Evolutionary conservation across 2,329 filamentous ascomycete genomes (phyloP).

Genomic region (Fusarium sp.): DNA sequence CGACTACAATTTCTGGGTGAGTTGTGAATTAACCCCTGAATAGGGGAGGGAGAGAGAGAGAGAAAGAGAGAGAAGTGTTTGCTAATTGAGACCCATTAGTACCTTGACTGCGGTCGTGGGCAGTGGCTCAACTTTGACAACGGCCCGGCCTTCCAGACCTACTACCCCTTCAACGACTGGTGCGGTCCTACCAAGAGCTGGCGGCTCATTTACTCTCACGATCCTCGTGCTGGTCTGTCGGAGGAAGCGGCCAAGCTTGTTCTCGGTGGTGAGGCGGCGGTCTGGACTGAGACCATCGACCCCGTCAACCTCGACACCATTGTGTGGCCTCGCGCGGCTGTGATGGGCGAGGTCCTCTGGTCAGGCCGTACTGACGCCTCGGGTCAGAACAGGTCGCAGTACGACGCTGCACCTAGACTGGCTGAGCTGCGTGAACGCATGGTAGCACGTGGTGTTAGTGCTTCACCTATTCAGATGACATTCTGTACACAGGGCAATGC

Average conservation of each 20-base stretch:
- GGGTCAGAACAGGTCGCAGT: constrained; percentile 78
- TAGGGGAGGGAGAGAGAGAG: no score
- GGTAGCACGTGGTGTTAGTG: constrained; percentile 74
- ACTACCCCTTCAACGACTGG: constrained; percentile 84
- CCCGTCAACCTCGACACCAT: constrained; percentile 79
- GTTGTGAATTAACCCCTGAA: constrained; percentile 42
- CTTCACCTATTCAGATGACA: constrained; percentile 77
- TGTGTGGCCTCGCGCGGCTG: constrained; percentile 82
- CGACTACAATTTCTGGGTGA: constrained; percentile 82
- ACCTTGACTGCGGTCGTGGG: constrained; percentile 86
- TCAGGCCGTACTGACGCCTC: constrained; percentile 75
- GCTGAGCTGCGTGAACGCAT: constrained; percentile 83
- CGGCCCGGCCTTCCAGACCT: constrained; percentile 63
- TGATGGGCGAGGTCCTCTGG: constrained; percentile 85
- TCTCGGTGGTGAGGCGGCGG: constrained; percentile 83
- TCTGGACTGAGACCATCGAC: constrained; percentile 87
- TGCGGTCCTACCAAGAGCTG: constrained; percentile 85
- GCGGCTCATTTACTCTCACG: constrained; percentile 83
- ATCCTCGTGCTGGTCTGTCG: constrained; percentile 76
- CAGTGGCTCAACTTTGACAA: constrained; percentile 81
- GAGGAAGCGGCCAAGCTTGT: constrained; percentile 74
- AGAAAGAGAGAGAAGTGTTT: neutral
- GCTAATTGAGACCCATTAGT: constrained; percentile 61
- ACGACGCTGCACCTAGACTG: constrained; percentile 77
- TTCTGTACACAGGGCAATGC: constrained; percentile 52